Percentiles rank a stretch among this genome's conserved stretches.
Conservation (phyloP, 257 asterid species). For the Nicotiana knightiana region DNA sequence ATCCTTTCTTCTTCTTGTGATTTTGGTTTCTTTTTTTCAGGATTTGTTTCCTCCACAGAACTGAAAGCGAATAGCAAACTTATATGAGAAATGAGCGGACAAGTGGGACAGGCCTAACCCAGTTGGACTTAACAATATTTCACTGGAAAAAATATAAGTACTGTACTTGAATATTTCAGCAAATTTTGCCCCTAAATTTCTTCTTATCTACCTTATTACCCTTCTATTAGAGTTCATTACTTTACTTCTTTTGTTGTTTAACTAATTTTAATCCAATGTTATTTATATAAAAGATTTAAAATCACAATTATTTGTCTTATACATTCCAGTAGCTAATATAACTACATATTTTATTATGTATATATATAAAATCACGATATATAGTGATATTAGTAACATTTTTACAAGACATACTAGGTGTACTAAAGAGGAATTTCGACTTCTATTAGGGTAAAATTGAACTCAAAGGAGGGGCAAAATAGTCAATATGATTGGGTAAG, state of each 20-base stretch:
- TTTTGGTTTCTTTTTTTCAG: not conserved
- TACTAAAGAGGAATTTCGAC: no score
- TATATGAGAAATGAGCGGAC: not conserved
- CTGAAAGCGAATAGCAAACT: not conserved
- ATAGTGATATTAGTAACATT: no score
- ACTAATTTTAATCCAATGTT: no score
- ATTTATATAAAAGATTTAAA: no score
- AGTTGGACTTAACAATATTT: not conserved
- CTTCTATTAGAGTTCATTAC: no score
- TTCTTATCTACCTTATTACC: not conserved
- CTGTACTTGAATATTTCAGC: not conserved
- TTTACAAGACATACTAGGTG: no score
- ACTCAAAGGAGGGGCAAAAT: not conserved
- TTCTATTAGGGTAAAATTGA: no score
- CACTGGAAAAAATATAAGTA: not conserved
- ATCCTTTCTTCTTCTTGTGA: not conserved
- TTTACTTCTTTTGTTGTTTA: no score
- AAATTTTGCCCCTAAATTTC: not conserved
- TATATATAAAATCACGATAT: no score
- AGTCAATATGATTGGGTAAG: not conserved
- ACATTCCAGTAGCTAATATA: no score
- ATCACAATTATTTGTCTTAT: no score
- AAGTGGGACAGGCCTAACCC: not conserved
- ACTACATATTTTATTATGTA: no score
- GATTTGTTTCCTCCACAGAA: slow-evolving; percentile 14